Evolutionary conservation across 2,329 filamentous ascomycete species (phyloP).

Genomic region (Orbilia quercus): DNA sequence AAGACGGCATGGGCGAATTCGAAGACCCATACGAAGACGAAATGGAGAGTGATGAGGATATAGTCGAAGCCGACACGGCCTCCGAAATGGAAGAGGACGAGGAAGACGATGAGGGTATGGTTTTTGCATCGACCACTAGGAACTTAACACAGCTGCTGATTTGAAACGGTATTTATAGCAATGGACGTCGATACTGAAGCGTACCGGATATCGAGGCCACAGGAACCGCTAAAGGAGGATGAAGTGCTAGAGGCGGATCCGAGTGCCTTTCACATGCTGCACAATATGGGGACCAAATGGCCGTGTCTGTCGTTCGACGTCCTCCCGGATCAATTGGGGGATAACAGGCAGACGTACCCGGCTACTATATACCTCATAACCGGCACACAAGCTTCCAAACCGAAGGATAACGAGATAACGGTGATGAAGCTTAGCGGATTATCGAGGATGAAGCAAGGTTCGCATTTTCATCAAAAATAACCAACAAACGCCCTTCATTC

Average conservation of each 20-base stretch:
- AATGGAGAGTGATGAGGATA: conserved; percentile 94
- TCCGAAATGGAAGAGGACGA: conserved; percentile 90
- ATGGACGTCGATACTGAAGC: conserved; percentile 96
- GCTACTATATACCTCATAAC: conserved; percentile 94
- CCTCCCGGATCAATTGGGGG: conserved; percentile 83
- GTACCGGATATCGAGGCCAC: conserved; percentile 94
- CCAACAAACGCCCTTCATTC: too few relatives aligned
- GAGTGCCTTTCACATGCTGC: conserved; percentile 97
- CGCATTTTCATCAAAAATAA: neutral
- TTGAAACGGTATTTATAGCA: conserved; percentile 67
- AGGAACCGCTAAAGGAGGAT: conserved; percentile 77
- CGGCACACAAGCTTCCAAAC: conserved; percentile 85
- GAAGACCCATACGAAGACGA: conserved; percentile 72
- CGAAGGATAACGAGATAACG: conserved; percentile 91
- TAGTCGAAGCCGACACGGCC: conserved; percentile 65
- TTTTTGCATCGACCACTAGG: conserved; percentile 4
- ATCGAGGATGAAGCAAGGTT: conserved; percentile 78
- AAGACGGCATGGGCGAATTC: conserved; percentile 71
- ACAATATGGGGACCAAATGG: conserved; percentile 93
- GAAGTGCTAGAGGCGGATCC: conserved; percentile 91
- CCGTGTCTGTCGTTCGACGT: conserved; percentile 97
- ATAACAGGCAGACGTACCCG: conserved; percentile 91
- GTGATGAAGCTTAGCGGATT: conserved; percentile 95
- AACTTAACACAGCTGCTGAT: neutral
- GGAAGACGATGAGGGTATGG: conserved; percentile 57